Conservation (phyloP, 2,329 filamentous ascomycete species). For the Neopestalotiopsis sp. region DNA sequence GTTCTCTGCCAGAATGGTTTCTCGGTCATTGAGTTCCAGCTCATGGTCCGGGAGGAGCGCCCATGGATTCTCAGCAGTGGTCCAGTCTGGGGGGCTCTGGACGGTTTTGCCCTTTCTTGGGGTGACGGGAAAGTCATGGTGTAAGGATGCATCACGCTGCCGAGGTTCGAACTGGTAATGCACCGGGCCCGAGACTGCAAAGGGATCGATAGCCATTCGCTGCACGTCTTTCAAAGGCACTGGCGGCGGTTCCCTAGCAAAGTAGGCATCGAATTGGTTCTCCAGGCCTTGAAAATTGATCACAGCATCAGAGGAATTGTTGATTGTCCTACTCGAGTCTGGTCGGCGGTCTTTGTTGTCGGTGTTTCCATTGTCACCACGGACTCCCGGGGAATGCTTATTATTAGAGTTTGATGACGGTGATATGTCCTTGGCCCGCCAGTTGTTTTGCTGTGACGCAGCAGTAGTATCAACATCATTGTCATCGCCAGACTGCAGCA, state of each 20-base stretch:
- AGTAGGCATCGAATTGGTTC: slow-evolving; percentile 7
- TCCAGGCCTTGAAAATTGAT: slow-evolving; percentile 10
- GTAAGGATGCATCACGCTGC: slow-evolving; percentile 10
- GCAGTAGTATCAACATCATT: too few species aligned
- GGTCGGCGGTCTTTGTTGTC: neutral
- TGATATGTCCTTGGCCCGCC: neutral
- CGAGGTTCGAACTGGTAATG: neutral
- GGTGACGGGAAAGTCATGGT: neutral
- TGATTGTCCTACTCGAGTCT: slow-evolving; percentile 1
- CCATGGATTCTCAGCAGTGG: slow-evolving; percentile 17
- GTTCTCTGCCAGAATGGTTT: slow-evolving; percentile 16
- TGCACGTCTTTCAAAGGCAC: neutral
- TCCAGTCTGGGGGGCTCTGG: slow-evolving; percentile 13
- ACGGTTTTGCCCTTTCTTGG: slow-evolving; percentile 9
- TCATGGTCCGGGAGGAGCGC: slow-evolving; percentile 3
- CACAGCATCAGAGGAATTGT: slow-evolving; percentile 7
- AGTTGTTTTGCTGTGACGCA: neutral
- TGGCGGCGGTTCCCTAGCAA: neutral
- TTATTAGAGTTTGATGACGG: neutral
- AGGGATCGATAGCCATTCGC: neutral
- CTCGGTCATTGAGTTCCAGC: slow-evolving; percentile 5
- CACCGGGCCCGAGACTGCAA: neutral
- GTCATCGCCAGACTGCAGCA: slow-evolving; percentile 8
- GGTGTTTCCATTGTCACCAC: neutral
- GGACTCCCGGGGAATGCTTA: neutral